A percentile compares a stretch with the other conserved stretches of the same genome.
Conservation (phyloP, 768 basidiomycete genomes). For the Suillus tomentosus region DNA sequence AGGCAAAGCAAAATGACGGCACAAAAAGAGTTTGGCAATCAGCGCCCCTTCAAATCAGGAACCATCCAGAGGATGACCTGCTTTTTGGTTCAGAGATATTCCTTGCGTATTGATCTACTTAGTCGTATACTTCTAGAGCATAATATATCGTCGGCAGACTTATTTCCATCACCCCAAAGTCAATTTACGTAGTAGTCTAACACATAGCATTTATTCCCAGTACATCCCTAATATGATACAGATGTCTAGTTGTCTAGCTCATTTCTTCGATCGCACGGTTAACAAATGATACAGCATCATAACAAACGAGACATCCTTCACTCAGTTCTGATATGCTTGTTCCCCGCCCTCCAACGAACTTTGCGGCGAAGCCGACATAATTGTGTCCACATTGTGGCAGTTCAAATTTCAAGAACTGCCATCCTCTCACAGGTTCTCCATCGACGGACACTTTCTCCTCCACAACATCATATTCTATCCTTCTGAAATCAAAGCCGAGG, state of each 20-base stretch:
- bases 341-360: conserved; percentile 49
- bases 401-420: conserved; percentile 69
- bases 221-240: conserved; percentile 21
- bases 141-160: conserved; percentile 10
- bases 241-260: conserved; percentile 21
- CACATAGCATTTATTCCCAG: conserved; percentile 21
- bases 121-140: not conserved
- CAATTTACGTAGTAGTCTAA: conserved; percentile 16
- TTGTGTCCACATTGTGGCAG: conserved; percentile 47
- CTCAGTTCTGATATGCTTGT: conserved; percentile 34
- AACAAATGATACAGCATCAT: conserved; percentile 51
- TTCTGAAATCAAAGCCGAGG: conserved; percentile 77
- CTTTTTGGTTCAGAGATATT: conserved; percentile 32
- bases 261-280: conserved; percentile 47
- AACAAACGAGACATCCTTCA: conserved; percentile 45
- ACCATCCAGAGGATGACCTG: conserved; percentile 33
- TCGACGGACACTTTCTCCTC: conserved; percentile 60
- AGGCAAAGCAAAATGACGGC: conserved; percentile 44
- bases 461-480: conserved; percentile 69
- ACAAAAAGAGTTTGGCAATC: conserved; percentile 56
- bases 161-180: not conserved
- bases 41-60: conserved; percentile 40
- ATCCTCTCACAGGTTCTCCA: conserved; percentile 54
- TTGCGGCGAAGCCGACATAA: conserved; percentile 71
- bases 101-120: conserved; percentile 30